Percentiles rank a stretch among this genome's conserved stretches.
Conservation (phyloP, 495 filamentous ascomycete species). For the Cercophora sp. region DNA sequence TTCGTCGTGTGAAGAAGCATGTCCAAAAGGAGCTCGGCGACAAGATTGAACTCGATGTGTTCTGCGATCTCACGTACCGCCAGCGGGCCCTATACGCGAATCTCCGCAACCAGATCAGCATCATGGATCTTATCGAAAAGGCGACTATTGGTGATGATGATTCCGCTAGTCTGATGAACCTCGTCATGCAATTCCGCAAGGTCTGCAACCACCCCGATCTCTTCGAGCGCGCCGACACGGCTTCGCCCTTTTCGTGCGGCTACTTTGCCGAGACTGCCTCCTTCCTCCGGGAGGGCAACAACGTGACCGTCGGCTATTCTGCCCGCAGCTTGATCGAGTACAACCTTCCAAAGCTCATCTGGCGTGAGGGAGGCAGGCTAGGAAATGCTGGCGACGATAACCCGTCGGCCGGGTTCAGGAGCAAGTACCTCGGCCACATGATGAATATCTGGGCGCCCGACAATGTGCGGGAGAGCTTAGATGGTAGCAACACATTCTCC, state of each 20-base stretch:
- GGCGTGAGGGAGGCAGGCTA: conserved; percentile 68
- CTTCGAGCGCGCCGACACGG: conserved; percentile 90
- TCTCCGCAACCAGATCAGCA: conserved; percentile 91
- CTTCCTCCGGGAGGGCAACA: conserved; percentile 82
- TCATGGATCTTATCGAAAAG: conserved; percentile 98
- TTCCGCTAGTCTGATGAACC: conserved; percentile 93
- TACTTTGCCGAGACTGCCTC: conserved; percentile 92
- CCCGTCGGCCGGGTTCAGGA: conserved; percentile 66
- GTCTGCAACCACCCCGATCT: conserved; percentile 98
- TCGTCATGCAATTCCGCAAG: conserved; percentile 99
- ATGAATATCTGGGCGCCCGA: conserved; percentile 88
- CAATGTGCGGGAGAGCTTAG: conserved; percentile 59
- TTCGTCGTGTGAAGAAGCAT: conserved; percentile 97
- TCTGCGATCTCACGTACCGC: conserved; percentile 94
- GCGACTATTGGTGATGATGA: conserved; percentile 93
- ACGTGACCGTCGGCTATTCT: conserved; percentile 79
- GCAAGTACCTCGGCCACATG: conserved; percentile 66
- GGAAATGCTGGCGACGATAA: conserved; percentile 75
- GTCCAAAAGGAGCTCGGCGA: conserved; percentile 98
- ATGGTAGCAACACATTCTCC: conserved; percentile 66
- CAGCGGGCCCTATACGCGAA: conserved; percentile 93
- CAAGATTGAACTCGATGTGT: conserved; percentile 95
- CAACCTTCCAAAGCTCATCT: conserved; percentile 72
- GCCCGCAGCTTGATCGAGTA: conserved; percentile 84
- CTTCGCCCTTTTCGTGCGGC: conserved; percentile 75